Percentiles rank a stretch among this genome's conserved stretches.
Evolutionary conservation across 352 stramenopile genomes (phyloP).

Genomic region (Pilasporangium apinafurcum): DNA sequence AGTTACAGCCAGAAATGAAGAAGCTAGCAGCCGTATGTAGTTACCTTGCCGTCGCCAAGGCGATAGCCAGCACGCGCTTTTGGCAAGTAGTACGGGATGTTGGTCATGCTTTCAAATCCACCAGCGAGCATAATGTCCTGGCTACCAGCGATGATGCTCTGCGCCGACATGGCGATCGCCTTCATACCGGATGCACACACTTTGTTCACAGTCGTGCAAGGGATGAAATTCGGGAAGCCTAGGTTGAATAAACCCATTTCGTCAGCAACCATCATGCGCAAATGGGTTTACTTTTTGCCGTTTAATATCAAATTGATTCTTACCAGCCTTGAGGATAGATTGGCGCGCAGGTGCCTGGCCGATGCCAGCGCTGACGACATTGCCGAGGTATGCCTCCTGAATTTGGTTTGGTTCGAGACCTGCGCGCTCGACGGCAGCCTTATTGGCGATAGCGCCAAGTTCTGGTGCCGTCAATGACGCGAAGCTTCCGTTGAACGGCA

Average conservation of each 20-base stretch:
- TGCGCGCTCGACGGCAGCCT: conserved; percentile 66
- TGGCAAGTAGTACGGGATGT: conserved; percentile 96
- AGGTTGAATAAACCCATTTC: too few species aligned
- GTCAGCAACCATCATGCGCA: too few species aligned
- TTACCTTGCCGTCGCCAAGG: conserved; percentile 89
- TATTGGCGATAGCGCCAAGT: conserved; percentile 92
- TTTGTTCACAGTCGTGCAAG: conserved; percentile 99
- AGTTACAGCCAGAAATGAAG: too few species aligned
- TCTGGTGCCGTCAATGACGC: conserved; percentile 84
- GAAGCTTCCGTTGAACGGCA: conserved; percentile 92
- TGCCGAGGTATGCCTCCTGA: conserved; percentile 96
- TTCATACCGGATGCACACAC: conserved; percentile 97
- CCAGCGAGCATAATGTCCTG: conserved; percentile 90
- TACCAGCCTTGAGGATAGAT: conserved; percentile 85
- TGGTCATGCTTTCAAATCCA: conserved; percentile 98
- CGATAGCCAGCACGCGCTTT: conserved; percentile 89
- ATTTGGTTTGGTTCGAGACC: conserved; percentile 76
- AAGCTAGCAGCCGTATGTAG: too few species aligned
- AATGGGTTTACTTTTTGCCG: too few species aligned
- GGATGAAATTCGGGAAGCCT: conserved; percentile 89
- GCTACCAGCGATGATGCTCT: conserved; percentile 86
- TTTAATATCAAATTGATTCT: too few species aligned
- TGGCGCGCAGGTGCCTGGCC: conserved; percentile 96
- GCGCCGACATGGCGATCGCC: conserved; percentile 69
- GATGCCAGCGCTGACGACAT: conserved; percentile 95